phyloP scores from a whole-genome alignment of 805 yeast genomes.

The Starmerella stigmatis region DNA sequence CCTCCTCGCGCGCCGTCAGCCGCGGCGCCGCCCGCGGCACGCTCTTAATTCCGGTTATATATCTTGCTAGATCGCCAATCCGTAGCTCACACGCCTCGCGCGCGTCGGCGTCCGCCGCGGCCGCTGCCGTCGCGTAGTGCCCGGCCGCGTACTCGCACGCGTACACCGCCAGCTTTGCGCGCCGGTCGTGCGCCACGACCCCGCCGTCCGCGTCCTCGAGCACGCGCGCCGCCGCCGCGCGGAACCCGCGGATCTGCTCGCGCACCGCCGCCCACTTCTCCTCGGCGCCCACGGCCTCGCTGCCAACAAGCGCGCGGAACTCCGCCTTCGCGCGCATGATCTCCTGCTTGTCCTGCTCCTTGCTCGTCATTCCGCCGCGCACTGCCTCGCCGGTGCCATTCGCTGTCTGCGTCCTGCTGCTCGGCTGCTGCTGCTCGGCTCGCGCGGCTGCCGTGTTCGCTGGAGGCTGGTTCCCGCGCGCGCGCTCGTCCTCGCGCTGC shows the following conservation, averaged over 20 bases:
- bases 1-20: not conserved
- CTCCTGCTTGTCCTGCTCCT: not conserved
- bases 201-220: not conserved
- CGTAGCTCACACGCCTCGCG: not conserved
- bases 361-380: not conserved
- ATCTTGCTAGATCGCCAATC: slow-evolving; percentile 7
- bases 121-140: not conserved
- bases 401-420: not conserved
- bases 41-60: slow-evolving; percentile 2
- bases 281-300: not conserved
- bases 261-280: not conserved
- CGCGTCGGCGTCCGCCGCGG: not conserved
- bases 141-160: slow-evolving; percentile 2
- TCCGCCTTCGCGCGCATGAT: not conserved
- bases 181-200: slow-evolving; percentile 6
- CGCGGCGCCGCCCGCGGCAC: slow-evolving; percentile 7
- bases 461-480: not conserved
- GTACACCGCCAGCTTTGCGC: slow-evolving; percentile 2
- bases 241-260: not conserved
- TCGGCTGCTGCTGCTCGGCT: not conserved
- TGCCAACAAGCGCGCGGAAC: not conserved
- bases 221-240: not conserved
- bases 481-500: too few relatives aligned
- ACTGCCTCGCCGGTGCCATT: too few relatives aligned
- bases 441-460: not conserved